Conservation (phyloP, 139 green algal species). For the Ulvella scutata region DNA sequence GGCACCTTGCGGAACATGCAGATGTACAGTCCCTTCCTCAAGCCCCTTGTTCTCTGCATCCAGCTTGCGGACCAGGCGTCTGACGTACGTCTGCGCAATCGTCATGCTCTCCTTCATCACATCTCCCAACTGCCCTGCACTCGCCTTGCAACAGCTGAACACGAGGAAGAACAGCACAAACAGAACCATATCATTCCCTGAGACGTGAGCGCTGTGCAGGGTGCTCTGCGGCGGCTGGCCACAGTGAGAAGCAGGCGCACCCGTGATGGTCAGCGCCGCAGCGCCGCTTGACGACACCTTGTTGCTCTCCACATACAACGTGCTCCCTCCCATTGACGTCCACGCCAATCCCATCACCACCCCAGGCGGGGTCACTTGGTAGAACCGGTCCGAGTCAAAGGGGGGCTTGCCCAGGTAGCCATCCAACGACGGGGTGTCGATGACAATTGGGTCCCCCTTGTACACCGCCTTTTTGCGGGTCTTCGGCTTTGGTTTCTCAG, state of each 20-base stretch:
- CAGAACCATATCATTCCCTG: not conserved
- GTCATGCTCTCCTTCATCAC: conserved; percentile 86
- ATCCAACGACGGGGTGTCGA: conserved; percentile 43
- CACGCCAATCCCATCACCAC: conserved; percentile 95
- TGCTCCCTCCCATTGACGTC: conserved; percentile 86
- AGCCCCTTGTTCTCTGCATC: conserved; percentile 17
- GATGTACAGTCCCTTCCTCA: conserved; percentile 43
- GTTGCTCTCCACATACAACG: conserved; percentile 80
- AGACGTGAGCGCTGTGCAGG: not conserved
- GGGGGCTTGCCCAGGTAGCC: conserved; percentile 81
- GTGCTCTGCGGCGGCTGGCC: not conserved
- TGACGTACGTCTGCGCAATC: conserved; percentile 86
- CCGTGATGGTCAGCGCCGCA: not conserved
- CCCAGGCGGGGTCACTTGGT: conserved; percentile 53
- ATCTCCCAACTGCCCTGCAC: conserved; percentile 80
- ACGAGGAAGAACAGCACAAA: not conserved
- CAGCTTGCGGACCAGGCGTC: conserved; percentile 28
- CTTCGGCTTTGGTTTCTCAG: not conserved
- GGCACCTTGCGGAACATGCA: conserved; percentile 85
- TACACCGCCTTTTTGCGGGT: conserved; percentile 18
- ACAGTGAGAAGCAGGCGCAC: not conserved
- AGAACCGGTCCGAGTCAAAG: conserved; percentile 75
- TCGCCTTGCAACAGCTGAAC: not conserved
- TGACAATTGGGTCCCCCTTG: conserved; percentile 34
- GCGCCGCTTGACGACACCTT: conserved; percentile 22